Evolutionary conservation across 164 flowering plant genomes (phyloP), one percentile per base, ranked within the genome.

Genomic region (Taxillus chinensis): DNA sequence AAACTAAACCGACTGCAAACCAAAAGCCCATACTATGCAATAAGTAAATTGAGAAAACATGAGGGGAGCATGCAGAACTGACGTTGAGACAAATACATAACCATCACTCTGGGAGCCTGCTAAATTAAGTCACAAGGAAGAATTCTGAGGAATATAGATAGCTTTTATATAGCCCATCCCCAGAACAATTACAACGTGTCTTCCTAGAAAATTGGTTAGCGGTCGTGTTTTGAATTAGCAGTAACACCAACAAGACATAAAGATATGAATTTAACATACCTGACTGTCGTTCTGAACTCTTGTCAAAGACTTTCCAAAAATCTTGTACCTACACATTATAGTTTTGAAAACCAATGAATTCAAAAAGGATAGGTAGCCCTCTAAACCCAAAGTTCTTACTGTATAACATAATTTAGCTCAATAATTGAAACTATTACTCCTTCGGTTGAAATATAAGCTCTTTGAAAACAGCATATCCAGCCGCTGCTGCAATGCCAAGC

Each of bases 391-490:
- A 14, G 9, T 41, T 12, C 5, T 7, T 7, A 62, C 38, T 40
- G 5, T 9, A 55, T 13, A 57, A 3, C 27, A 63, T 55, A 45
- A 55, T 46, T 37, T 56, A 10, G 57, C 3, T 0, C 12, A 38
- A 13, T n/a, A 60, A 57, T 39, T 13, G 39, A 5, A 58, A 14
- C 16, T 55, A 75, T 79, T 77, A 93, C 99, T 90, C 99, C 77
- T 87, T 89, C 38, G 99, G 97, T 76, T 89, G 66, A 66, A 93
- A 78, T 64, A 93, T 79, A 52, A 93, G 88, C 81, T 90, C 99
- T 62, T 82, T 90, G 64, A 83, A 82, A 62, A 87, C 95, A 60
- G 78, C 95, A 86, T 90, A 93, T 68, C 72, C 95, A 54, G 96
- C 92, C 59, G 79, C 85, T 64, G 77, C 90, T 48, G 96, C 97